Base-by-base conservation (phyloP, 2,329 filamentous ascomycete species). In the Cordyceps cateniannulata region DNA sequence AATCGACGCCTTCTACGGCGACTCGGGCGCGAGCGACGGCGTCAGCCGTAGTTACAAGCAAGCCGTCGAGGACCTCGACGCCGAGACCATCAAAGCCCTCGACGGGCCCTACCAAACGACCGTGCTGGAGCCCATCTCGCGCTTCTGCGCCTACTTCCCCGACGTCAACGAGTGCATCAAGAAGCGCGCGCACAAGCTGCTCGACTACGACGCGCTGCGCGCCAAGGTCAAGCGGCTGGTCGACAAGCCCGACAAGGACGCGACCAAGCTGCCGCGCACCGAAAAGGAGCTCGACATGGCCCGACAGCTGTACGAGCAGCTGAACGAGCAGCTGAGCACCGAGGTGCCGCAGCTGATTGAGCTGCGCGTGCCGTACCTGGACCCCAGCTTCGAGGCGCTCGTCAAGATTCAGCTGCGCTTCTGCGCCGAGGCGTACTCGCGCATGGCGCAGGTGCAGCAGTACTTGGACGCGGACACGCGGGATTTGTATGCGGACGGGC, bases 151-250 rank as follows among this genome's bases (percentile, higher is more conserved):
- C 67, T 99, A 99, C 79, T 99, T 99, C 75, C 93, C 95, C 38
- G 95, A 99, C 74, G 93, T 99, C 72, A 99, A 99, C 77, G 92
- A 97, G 79, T 97, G 93, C 76, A 97, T 99, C 77, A 99, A 98
- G 79, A 99, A 99, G 80, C 91, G 96, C 70, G 90, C 96, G 70
- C 90, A 99, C 83, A 99, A 99, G 77, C 88, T 98, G 61, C 90
- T 98, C 67, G 96, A 99, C 77, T 99, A 99, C 79, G 95, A 99
- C 74, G 86, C 93, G 20, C 87, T 98, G 76, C 90, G 95, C 64
- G 91, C 92, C 66, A 96, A 95, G 75, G 95, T 99, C 70, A 97
- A 97, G 83, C 93, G 92, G 75, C 85, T 99, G 44, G 91, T 91
- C 58, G 96, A 99, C 76, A 98, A 99, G 80, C 95, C 95, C 51